A percentile compares a stretch with the other conserved stretches of the same genome.
These are phyloP conservation scores for Candida gigantensis DNA, from an alignment of 1,139 yeast genomes.

Conservation along the genomic window DNA sequence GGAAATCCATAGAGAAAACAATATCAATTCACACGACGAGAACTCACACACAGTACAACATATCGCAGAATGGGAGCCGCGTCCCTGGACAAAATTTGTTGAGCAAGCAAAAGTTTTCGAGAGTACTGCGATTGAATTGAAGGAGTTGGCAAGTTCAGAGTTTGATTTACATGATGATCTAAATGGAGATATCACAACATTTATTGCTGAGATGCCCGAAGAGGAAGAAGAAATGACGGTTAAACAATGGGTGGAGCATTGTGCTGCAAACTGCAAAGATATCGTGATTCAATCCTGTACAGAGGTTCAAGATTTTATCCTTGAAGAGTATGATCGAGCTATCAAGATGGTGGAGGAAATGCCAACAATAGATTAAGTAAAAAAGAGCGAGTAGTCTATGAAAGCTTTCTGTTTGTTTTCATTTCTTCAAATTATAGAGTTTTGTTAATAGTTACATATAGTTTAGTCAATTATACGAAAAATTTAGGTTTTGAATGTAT, in stretches of 20 bases:
- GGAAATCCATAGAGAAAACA: conserved; percentile 4
- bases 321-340: conserved; percentile 45
- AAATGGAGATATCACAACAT: conserved; percentile 63
- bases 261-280: conserved; percentile 44
- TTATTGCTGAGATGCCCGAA: conserved; percentile 69
- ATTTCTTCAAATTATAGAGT: too few relatives aligned
- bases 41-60: not conserved
- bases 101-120: conserved; percentile 41
- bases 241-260: conserved; percentile 63
- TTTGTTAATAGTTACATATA: too few relatives aligned
- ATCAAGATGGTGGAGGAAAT: conserved; percentile 12
- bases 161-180: conserved; percentile 52
- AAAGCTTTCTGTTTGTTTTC: too few relatives aligned
- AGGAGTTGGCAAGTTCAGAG: conserved; percentile 23
- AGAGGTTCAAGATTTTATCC: conserved; percentile 45
- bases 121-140: conserved; percentile 36
- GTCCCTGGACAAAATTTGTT: conserved; percentile 7
- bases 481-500: too few relatives aligned
- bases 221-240: conserved; percentile 70
- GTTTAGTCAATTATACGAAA: too few relatives aligned
- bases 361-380: conserved; percentile 1
- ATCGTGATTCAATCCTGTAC: conserved; percentile 46
- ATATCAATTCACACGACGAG: not conserved
- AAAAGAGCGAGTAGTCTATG: not conserved
- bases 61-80: conserved; percentile 11